Conservation (phyloP, 495 filamentous ascomycete species). For the Penicillium ucsense region DNA sequence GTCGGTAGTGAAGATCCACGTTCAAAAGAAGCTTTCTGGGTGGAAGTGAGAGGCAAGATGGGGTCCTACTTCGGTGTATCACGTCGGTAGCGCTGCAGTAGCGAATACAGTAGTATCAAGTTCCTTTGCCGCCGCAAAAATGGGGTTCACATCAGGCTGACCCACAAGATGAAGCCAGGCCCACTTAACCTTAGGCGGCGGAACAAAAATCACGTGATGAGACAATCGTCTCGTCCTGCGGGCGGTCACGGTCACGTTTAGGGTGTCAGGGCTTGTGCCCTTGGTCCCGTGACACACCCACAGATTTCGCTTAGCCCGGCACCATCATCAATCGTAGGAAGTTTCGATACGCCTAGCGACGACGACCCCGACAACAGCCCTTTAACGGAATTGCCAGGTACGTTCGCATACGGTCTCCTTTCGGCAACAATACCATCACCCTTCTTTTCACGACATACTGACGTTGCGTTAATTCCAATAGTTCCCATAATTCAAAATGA, state of each 20-base stretch:
- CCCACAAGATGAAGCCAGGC: too few species aligned
- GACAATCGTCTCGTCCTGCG: neutral
- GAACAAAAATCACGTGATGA: conserved; percentile 1
- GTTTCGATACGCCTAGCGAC: conserved; percentile 39
- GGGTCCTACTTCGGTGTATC: too few species aligned
- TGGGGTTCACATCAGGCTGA: too few species aligned
- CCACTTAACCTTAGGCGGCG: neutral
- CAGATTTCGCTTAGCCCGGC: conserved; percentile 32
- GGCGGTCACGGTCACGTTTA: conserved; percentile 16
- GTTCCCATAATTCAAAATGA: conserved; percentile 57
- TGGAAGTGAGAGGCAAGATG: too few species aligned
- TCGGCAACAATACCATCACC: neutral
- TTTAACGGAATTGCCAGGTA: conserved; percentile 44
- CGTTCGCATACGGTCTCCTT: conserved; percentile 15
- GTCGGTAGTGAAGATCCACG: too few species aligned
- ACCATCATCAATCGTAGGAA: conserved; percentile 28
- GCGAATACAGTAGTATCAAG: too few species aligned
- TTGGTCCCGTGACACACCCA: conserved; percentile 21
- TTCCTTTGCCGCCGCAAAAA: too few species aligned
- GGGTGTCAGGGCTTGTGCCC: conserved; percentile 24
- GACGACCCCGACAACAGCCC: conserved; percentile 44
- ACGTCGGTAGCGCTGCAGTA: too few species aligned
- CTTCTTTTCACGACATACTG: conserved; percentile 6
- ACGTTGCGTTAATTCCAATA: conserved; percentile 12
- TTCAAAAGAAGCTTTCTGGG: too few species aligned